Percentiles rank a stretch among this genome's conserved stretches.
These are phyloP conservation scores for Cryptococcus sp. DNA, from an alignment of 1,284 basidiomycete species.

Conservation along the genomic window DNA sequence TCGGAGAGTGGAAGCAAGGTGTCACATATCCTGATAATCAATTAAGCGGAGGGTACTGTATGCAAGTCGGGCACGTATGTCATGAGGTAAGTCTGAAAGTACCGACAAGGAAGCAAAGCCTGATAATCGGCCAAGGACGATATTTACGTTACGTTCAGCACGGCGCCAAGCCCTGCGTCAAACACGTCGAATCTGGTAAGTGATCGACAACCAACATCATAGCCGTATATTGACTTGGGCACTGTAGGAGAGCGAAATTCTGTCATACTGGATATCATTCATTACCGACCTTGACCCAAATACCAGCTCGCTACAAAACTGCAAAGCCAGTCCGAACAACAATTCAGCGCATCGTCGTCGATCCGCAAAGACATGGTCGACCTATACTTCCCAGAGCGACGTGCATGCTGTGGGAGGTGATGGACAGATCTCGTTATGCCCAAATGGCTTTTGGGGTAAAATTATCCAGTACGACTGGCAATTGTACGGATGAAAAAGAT, in stretches of 20 bases:
- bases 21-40: conserved; percentile 67
- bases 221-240: background rate
- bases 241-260: conserved; percentile 20
- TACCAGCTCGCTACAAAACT: background rate
- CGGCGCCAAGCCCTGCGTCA: conserved; percentile 9
- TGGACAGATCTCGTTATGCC: conserved; percentile 24
- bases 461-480: conserved; percentile 40
- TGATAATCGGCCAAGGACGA: conserved; percentile 36
- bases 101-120: background rate
- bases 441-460: conserved; percentile 35
- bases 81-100: conserved; percentile 35
- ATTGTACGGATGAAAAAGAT: conserved; percentile 21
- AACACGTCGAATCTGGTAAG: conserved; percentile 17
- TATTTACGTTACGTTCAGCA: conserved; percentile 44
- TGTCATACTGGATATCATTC: conserved; percentile 37
- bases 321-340: background rate
- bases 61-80: conserved; percentile 33
- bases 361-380: conserved; percentile 9
- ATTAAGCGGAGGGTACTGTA: conserved; percentile 21
- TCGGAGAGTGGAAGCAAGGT: conserved; percentile 68
- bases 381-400: conserved; percentile 10
- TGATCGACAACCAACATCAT: background rate
- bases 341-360: background rate
- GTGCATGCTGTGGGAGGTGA: conserved; percentile 27
- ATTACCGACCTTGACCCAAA: conserved; percentile 38